These are phyloP conservation scores for Podaxis mareebaensis DNA, from an alignment of 768 basidiomycete genomes.

Conservation along the genomic window DNA sequence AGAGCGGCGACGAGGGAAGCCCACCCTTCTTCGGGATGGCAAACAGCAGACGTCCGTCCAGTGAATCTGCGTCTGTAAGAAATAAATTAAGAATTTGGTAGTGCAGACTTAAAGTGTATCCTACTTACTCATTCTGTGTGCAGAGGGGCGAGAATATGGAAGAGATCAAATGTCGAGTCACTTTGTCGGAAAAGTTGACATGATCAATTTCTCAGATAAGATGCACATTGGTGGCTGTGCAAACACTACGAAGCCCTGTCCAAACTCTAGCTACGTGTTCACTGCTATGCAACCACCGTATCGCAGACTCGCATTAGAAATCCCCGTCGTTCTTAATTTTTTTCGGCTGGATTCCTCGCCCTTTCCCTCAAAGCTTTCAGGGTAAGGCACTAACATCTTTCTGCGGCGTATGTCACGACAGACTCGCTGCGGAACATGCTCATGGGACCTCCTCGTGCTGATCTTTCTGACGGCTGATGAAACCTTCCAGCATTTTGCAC, in stretches of 20 bases:
- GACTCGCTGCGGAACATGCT: neutral
- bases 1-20: constrained; percentile 11
- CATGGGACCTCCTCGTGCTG: constrained; percentile 3
- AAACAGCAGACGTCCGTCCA: constrained; percentile 86
- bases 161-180: constrained; percentile 11
- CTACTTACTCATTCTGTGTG: constrained; percentile 15
- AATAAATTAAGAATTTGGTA: neutral
- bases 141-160: neutral
- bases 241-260: neutral
- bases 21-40: constrained; percentile 98
- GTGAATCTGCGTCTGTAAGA: constrained; percentile 66
- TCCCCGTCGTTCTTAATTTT: neutral
- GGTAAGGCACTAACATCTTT: neutral
- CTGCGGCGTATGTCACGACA: neutral
- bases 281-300: neutral
- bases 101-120: constrained; percentile 7
- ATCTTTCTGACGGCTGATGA: neutral
- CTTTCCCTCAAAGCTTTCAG: neutral
- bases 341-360: neutral
- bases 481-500: neutral
- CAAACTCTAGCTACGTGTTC: too few relatives aligned
- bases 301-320: neutral
- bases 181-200: neutral
- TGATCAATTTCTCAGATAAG: constrained; percentile 11
- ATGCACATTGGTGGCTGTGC: constrained; percentile 17